A percentile compares a stretch with the other conserved stretches of the same genome.
Evolutionary conservation across 805 yeast species (phyloP).

Genomic region (Lachancea meyersii): DNA sequence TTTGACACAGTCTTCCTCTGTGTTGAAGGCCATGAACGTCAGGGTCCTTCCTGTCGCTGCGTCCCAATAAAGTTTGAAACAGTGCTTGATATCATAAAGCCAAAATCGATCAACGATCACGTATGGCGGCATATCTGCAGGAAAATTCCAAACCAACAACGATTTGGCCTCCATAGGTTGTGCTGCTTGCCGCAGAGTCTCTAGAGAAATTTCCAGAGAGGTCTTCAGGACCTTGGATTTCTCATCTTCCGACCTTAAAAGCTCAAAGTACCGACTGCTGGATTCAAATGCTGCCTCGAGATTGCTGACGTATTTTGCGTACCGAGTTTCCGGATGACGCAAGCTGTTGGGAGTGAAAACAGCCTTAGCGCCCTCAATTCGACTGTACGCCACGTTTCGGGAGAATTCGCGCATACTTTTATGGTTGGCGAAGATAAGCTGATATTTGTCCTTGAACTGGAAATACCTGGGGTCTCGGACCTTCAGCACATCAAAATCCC

Average conservation of each 20-base stretch:
- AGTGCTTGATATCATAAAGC: constrained; percentile 29
- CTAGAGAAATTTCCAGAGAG: constrained; percentile 2
- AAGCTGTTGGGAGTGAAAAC: constrained; percentile 10
- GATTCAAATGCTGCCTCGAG: constrained; percentile 23
- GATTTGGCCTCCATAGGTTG: constrained; percentile 20
- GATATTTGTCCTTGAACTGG: constrained; percentile 26
- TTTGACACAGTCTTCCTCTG: constrained; percentile 40
- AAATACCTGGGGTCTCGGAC: constrained; percentile 28
- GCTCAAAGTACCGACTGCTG: constrained; percentile 12
- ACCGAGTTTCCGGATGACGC: constrained; percentile 3
- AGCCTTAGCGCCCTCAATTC: constrained; percentile 19
- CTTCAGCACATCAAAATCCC: constrained; percentile 14
- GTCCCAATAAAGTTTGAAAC: constrained; percentile 24
- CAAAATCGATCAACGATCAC: constrained; percentile 22
- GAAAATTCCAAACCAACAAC: constrained; percentile 28
- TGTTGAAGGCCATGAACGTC: constrained; percentile 36
- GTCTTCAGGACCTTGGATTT: not conserved
- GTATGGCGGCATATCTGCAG: constrained; percentile 15
- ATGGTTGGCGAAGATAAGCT: constrained; percentile 19
- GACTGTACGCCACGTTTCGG: constrained; percentile 13
- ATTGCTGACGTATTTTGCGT: constrained; percentile 13
- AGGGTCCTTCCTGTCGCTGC: constrained; percentile 17
- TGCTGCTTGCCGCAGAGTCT: constrained; percentile 9
- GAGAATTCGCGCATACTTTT: constrained; percentile 14
- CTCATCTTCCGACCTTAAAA: not conserved